A percentile compares a stretch with the other conserved stretches of the same genome.
Conservation (phyloP, 108 stramenopile species). For the Ochromonas danica region DNA sequence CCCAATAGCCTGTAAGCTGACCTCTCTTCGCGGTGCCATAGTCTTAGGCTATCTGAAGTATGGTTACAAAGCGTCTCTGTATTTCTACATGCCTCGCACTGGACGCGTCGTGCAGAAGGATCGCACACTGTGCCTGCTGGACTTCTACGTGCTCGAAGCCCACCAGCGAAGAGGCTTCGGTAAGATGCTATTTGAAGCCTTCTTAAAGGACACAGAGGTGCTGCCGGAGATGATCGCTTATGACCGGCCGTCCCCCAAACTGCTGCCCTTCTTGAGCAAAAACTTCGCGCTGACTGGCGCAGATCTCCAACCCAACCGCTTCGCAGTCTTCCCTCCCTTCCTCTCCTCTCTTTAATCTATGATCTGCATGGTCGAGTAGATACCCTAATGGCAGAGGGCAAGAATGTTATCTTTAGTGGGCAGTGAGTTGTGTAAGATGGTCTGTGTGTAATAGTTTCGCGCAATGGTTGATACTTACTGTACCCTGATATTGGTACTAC, state of each 20-base stretch:
- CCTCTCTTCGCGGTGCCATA: no score
- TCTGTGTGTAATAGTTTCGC: no score
- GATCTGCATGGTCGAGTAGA: no score
- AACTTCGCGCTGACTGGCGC: conserved; percentile 49
- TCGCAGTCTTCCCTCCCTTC: conserved; percentile 42
- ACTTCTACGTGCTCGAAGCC: conserved; percentile 25
- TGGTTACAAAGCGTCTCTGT: not conserved
- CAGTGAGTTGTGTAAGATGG: no score
- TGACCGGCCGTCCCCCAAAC: conserved; percentile 53
- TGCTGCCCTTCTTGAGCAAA: conserved; percentile 47
- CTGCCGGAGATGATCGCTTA: conserved; percentile 34
- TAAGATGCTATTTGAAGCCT: not conserved
- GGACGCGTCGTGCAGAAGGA: not conserved
- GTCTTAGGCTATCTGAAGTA: not conserved
- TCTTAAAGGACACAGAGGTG: conserved; percentile 1
- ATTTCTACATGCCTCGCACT: not conserved
- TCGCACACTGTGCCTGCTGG: conserved; percentile 19
- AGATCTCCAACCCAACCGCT: conserved; percentile 53
- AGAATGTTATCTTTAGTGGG: no score
- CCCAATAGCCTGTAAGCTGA: no score
- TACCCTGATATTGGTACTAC: no score
- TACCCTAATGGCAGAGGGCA: no score
- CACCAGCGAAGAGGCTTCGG: conserved; percentile 20
- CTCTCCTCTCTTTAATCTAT: no score
- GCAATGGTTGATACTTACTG: no score